Evolutionary conservation across 371 early-diverging fungal genomes (phyloP).

Genomic region (Mortierella sp.): DNA sequence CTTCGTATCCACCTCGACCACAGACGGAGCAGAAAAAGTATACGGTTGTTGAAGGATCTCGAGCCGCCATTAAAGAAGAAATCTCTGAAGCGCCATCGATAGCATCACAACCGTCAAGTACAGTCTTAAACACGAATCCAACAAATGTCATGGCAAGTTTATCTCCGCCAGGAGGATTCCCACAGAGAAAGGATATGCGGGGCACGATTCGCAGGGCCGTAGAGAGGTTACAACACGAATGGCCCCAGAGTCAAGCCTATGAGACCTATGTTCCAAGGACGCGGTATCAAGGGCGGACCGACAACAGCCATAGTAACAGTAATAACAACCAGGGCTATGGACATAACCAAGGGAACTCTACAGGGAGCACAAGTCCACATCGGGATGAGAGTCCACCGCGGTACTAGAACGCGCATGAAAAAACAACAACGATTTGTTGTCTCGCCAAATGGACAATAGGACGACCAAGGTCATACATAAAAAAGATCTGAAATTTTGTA

Average conservation of each 20-base stretch:
- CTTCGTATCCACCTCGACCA: slow-evolving; percentile 31
- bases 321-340: not conserved
- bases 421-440: too few species aligned
- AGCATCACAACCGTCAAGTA: not conserved
- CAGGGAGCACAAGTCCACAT: too few species aligned
- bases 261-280: slow-evolving; percentile 27
- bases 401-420: too few species aligned
- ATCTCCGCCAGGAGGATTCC: slow-evolving; percentile 13
- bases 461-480: too few species aligned
- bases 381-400: too few species aligned
- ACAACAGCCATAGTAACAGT: slow-evolving; percentile 1
- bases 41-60: not conserved
- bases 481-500: too few species aligned
- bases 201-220: slow-evolving; percentile 44
- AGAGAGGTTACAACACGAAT: slow-evolving; percentile 41
- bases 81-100: not conserved
- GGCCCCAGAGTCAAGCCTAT: slow-evolving; percentile 29
- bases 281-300: slow-evolving; percentile 9
- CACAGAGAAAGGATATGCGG: slow-evolving; percentile 24
- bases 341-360: too few species aligned
- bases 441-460: too few species aligned
- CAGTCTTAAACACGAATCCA: too few species aligned
- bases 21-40: slow-evolving; percentile 4
- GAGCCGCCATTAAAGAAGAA: not conserved
- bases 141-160: too few species aligned